phyloP scores from a whole-genome alignment of 1,284 basidiomycete species.

The Pseudozyma sp. region DNA sequence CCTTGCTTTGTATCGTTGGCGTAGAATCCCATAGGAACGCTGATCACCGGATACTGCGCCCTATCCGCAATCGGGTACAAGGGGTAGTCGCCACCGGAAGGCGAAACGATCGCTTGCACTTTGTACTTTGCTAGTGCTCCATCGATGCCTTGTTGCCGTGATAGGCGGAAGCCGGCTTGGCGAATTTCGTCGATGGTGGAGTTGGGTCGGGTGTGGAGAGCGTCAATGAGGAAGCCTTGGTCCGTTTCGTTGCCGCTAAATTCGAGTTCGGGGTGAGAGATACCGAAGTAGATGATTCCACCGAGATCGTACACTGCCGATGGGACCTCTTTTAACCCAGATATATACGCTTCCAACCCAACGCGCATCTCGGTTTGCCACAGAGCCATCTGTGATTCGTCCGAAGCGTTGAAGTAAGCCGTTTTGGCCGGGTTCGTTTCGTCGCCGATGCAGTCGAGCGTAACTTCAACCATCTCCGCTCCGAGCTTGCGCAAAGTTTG shows the following conservation, averaged over 20 bases:
- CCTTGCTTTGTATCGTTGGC: slow-evolving; percentile 20
- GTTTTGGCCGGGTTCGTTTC: slow-evolving; percentile 17
- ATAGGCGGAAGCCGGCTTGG: slow-evolving; percentile 11
- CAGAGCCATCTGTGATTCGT: slow-evolving; percentile 16
- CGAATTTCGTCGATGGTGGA: slow-evolving; percentile 27
- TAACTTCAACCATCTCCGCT: slow-evolving; percentile 34
- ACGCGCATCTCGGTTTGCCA: slow-evolving; percentile 41
- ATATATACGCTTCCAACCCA: slow-evolving; percentile 32
- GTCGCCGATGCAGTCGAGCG: slow-evolving; percentile 34
- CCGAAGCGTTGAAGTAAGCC: slow-evolving; percentile 25
- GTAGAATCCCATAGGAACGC: slow-evolving; percentile 43
- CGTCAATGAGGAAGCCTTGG: slow-evolving; percentile 34
- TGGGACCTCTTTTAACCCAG: slow-evolving; percentile 18
- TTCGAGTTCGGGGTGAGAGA: slow-evolving; percentile 22
- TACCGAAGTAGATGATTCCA: slow-evolving; percentile 39
- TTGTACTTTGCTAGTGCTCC: slow-evolving; percentile 15
- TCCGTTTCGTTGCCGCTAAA: slow-evolving; percentile 32
- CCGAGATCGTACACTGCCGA: slow-evolving; percentile 37
- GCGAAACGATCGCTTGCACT: slow-evolving; percentile 19
- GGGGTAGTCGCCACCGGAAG: slow-evolving; percentile 26
- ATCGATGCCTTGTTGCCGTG: slow-evolving; percentile 25
- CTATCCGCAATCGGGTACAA: slow-evolving; percentile 26
- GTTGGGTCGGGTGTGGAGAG: slow-evolving; percentile 34
- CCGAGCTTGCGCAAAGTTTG: slow-evolving; percentile 18
- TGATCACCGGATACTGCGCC: slow-evolving; percentile 36